Evolutionary conservation across 2,329 filamentous ascomycete species (phyloP), one percentile per base, ranked within the genome.

Genomic region (Penicillium palitans): DNA sequence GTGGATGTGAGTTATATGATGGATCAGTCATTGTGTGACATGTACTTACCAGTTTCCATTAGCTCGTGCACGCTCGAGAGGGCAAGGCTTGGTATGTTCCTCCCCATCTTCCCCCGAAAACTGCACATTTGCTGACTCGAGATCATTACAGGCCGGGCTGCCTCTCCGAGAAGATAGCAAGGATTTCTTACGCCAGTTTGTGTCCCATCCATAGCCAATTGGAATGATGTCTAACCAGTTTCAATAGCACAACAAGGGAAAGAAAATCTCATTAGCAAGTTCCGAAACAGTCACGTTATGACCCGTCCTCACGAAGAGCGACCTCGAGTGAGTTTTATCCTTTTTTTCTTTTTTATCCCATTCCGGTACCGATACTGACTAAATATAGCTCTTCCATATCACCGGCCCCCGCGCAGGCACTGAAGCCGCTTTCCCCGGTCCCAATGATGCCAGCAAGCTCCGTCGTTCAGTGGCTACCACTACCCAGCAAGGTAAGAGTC

Each of bases 211-310:
- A 12, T 19, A 8, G 12, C 4, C 37, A 31, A 31, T 15, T 19
- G 13, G 8, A 44, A 47, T 33, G 35, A n/a, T 42, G 54, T 48
- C 70, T 78, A 55, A 79, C 51, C 52, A 19, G 56, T 10, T 13
- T 21, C 37, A 49, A 42, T 57, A 92, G 90, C 93, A 13, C 93
- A 96, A 59, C 95, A 99, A 79, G 95, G 95, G 46, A 89, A 89
- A 62, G 92, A 96, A 70, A 93, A 91, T 63, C 82, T 98, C 0
- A 86, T 97, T 7, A 90, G 96, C 73, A 97, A 98, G 72, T 99
- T 99, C 71, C 88, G 95, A 37, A 99, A 99, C 78, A 96, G 91
- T 40, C 93, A 91, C 0, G 92, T 99, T 31, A 97, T 98, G 91
- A 81, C 93, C 0, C 93, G 98, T 76, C 84, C 87, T 12, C 81